Evolutionary conservation across 805 yeast species (phyloP), one percentile per base, ranked within the genome.

Genomic region (Candida sakaeoensis): DNA sequence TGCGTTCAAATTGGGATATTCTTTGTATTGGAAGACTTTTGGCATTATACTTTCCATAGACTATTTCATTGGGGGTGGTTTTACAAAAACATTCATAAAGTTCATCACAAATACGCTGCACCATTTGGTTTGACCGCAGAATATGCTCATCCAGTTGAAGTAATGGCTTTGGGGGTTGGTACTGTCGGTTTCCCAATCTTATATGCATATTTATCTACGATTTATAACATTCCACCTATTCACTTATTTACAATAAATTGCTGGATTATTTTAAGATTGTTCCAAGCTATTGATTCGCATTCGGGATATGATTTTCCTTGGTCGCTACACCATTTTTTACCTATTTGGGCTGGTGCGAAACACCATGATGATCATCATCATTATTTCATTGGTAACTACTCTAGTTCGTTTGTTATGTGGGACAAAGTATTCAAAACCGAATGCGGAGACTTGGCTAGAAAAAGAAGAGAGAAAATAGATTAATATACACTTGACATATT

Each of bases 301-400:
- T 89, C 97, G 9, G 99, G 98, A 43, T 93, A 91, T 65, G 98
- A 91, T 61, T 91, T 91, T 79, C 98, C 99, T 47, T 82, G 95
- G 87, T 87, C 96, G 4, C 74, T 91, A 57, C 93, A 88, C 67
- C 88, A 89, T 60, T 80, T 91, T 65, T 60, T 91, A 45, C 97
- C 97, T 36, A 77, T 93, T 68, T 90, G 98, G 97, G 95, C 97
- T 3, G 98, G 98, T 50, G 96, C 97, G 16, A 96, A 86, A 56
- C 98, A 91, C 65, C 98, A 91, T 61, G 99, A 91, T 65, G 86
- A 86, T 65, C 99, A 91, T 61, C 99, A 91, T 63, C 95, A 86
- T 61, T 89, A 84, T 69, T 91, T 91, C 66, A 85, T 88, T 53
- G 98, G 98, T 50, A 89, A 90, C 65, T 91, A 88, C 62, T 93